phyloP scores from a whole-genome alignment of 2,329 filamentous ascomycete genomes.

The Botryotinia calthae region DNA sequence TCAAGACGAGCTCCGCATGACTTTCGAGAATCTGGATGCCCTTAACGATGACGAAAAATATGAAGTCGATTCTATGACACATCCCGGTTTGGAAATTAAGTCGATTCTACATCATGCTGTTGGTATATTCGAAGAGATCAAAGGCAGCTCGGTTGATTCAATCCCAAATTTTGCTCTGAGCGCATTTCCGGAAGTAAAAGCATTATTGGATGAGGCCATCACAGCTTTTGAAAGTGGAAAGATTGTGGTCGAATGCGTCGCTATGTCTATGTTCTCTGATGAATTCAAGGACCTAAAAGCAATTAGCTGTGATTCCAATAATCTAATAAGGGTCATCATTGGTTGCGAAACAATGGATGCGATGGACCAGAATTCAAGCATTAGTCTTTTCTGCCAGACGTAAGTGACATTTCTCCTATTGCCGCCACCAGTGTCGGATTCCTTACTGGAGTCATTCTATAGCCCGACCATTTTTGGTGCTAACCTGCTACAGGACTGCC shows the following conservation, averaged over 20 bases:
- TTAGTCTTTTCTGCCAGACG: conserved; percentile 31
- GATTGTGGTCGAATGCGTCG: conserved; percentile 31
- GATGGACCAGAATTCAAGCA: conserved; percentile 26
- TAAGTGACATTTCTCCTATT: conserved; percentile 16
- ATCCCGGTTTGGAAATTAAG: conserved; percentile 16
- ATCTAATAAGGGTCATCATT: conserved; percentile 27
- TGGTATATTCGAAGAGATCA: conserved; percentile 12
- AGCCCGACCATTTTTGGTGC: background rate
- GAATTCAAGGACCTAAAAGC: conserved; percentile 27
- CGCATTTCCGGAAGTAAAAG: conserved; percentile 45
- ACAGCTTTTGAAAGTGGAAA: conserved; percentile 29
- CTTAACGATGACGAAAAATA: conserved; percentile 18
- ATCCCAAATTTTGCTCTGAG: conserved; percentile 35
- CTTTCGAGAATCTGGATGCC: conserved; percentile 13
- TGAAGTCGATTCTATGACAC: conserved; percentile 11
- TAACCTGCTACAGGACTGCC: conserved; percentile 10
- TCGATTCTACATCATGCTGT: conserved; percentile 18
- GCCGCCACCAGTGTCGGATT: background rate
- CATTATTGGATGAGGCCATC: conserved; percentile 35
- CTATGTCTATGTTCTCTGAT: conserved; percentile 24
- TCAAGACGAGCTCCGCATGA: conserved; percentile 18
- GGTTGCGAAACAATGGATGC: conserved; percentile 30
- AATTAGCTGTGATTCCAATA: conserved; percentile 26
- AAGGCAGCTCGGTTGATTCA: conserved; percentile 16
- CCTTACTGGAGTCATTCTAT: background rate